Conservation (phyloP, 1,139 yeast species). For the Waltiozyma sp. region DNA sequence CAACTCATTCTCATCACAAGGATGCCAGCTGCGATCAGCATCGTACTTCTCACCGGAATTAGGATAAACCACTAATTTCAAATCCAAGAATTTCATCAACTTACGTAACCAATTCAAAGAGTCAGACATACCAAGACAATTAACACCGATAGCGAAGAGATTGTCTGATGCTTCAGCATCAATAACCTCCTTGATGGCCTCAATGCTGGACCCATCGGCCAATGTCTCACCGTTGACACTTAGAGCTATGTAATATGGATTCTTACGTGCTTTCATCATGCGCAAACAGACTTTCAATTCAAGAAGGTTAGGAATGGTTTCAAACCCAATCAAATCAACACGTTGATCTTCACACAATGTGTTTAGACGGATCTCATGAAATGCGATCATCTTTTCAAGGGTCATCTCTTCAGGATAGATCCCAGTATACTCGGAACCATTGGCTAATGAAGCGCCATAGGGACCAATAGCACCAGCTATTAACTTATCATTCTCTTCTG, state of each 20-base stretch:
- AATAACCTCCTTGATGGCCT: constrained; percentile 9
- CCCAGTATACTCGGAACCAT: constrained; percentile 65
- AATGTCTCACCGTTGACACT: constrained; percentile 26
- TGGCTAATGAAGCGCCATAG: constrained; percentile 53
- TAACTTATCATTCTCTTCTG: constrained; percentile 1
- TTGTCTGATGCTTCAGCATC: constrained; percentile 1
- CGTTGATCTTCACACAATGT: constrained; percentile 25
- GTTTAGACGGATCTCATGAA: constrained; percentile 38
- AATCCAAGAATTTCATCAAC: constrained; percentile 16
- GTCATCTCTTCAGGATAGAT: constrained; percentile 28
- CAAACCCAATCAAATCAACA: constrained; percentile 49
- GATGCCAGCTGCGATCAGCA: constrained; percentile 16
- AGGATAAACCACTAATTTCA: constrained; percentile 32
- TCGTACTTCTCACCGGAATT: constrained; percentile 46
- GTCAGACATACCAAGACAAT: constrained; percentile 28
- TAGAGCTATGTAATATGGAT: constrained; percentile 25
- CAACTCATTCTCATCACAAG: constrained; percentile 10
- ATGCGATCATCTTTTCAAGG: constrained; percentile 23
- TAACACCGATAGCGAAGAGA: constrained; percentile 30
- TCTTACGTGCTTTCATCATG: constrained; percentile 12
- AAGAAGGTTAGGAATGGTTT: constrained; percentile 47
- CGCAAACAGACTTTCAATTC: constrained; percentile 33
- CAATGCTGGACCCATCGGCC: constrained; percentile 30
- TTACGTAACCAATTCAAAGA: constrained; percentile 20
- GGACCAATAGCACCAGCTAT: constrained; percentile 65